phyloP scores from a whole-genome alignment of 2,329 filamentous ascomycete genomes.

The Blastomyces percursus region DNA sequence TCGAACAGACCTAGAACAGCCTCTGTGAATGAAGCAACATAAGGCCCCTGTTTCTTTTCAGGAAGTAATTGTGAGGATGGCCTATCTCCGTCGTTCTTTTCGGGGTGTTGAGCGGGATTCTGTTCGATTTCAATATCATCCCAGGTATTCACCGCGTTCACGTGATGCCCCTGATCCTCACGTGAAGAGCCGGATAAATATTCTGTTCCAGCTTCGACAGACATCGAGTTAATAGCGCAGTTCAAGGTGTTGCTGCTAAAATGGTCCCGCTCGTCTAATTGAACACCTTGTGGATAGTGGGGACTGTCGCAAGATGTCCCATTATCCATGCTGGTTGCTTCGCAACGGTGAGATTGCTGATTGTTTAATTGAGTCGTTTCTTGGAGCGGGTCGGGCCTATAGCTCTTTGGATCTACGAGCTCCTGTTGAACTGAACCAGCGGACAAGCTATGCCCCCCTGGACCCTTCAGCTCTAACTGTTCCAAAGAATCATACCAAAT shows the following conservation, averaged over 20 bases:
- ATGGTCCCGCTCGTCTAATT: no score
- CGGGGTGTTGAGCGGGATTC: not conserved
- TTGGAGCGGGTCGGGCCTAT: not conserved
- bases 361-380: not conserved
- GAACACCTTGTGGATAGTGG: not conserved
- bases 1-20: constrained; percentile 25
- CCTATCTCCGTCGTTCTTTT: not conserved
- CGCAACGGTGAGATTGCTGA: not conserved
- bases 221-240: not conserved
- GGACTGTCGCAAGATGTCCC: not conserved
- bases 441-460: not conserved
- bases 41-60: not conserved
- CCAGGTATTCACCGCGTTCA: not conserved
- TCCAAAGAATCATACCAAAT: constrained; percentile 27
- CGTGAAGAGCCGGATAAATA: not conserved
- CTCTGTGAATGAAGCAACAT: constrained; percentile 20
- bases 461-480: not conserved
- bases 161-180: not conserved
- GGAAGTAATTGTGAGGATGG: constrained; percentile 1
- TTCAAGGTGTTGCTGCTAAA: not conserved
- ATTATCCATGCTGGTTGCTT: not conserved
- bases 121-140: not conserved
- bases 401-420: not conserved
- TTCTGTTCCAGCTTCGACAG: not conserved
- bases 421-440: not conserved